phyloP scores from a whole-genome alignment of 768 basidiomycete species.

The Russula compacta region DNA sequence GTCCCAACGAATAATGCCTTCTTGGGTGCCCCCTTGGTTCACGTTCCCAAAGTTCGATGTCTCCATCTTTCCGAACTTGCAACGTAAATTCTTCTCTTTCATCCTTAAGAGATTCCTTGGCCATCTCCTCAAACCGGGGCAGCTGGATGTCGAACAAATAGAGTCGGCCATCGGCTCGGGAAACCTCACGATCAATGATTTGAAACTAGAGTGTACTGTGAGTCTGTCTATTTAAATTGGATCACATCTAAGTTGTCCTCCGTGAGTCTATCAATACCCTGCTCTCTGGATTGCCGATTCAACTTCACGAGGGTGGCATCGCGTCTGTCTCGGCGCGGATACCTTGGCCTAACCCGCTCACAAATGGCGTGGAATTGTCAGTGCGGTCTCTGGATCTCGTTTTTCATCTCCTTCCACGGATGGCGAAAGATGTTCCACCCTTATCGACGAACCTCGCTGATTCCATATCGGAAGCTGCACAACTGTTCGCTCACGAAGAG shows the following conservation, averaged over 20 bases:
- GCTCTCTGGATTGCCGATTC: slow-evolving; percentile 55
- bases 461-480: slow-evolving; percentile 77
- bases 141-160: slow-evolving; percentile 77
- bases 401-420: slow-evolving; percentile 37
- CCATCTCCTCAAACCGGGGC: slow-evolving; percentile 80
- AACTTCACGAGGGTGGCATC: slow-evolving; percentile 62
- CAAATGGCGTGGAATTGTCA: slow-evolving; percentile 62
- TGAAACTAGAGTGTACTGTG: slow-evolving; percentile 71
- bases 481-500: slow-evolving; percentile 81
- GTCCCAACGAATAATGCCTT: slow-evolving; percentile 24
- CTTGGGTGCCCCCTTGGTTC: slow-evolving; percentile 38
- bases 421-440: slow-evolving; percentile 18
- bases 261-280: slow-evolving; percentile 71
- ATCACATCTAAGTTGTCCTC: slow-evolving; percentile 17
- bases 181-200: slow-evolving; percentile 74
- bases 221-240: slow-evolving; percentile 25
- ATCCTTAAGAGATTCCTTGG: slow-evolving; percentile 76
- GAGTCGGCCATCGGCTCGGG: slow-evolving; percentile 93
- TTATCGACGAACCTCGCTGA: slow-evolving; percentile 46
- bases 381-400: slow-evolving; percentile 59
- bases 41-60: slow-evolving; percentile 57
- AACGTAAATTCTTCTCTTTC: slow-evolving; percentile 85
- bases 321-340: slow-evolving; percentile 68
- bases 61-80: slow-evolving; percentile 59
- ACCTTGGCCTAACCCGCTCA: slow-evolving; percentile 79